These are phyloP conservation scores for Penicillium sp. DNA, from an alignment of 2,329 filamentous ascomycete genomes.

Conservation along the genomic window DNA sequence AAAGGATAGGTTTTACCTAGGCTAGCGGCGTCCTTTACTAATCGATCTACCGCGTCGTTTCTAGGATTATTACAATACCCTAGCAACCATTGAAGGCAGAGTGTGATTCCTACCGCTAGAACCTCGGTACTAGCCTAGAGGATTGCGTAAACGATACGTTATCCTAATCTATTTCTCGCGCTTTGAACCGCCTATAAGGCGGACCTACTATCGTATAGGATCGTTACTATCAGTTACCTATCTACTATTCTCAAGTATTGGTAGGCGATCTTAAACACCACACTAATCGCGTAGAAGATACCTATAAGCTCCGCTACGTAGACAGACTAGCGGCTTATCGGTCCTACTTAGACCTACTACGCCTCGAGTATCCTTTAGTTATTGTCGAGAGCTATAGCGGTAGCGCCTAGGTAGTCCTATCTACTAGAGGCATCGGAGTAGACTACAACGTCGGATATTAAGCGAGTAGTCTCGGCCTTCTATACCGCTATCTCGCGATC, in stretches of 20 bases:
- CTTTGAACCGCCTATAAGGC: conserved; percentile 18
- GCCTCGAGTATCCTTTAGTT: not conserved
- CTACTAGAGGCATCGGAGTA: no score
- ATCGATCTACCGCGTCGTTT: not conserved
- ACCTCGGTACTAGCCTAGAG: not conserved
- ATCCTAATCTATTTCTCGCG: conserved; percentile 17
- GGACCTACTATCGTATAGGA: conserved; percentile 16
- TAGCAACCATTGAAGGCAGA: not conserved
- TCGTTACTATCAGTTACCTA: not conserved
- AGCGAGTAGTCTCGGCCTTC: no score
- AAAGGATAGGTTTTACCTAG: not conserved
- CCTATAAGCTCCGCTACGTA: not conserved
- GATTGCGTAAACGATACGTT: conserved; percentile 21
- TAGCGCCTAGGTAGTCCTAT: no score
- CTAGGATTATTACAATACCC: not conserved
- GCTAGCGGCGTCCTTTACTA: not conserved
- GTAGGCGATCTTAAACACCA: not conserved
- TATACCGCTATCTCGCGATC: no score
- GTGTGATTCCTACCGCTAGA: no score
- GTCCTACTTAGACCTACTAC: not conserved
- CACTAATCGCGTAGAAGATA: not conserved
- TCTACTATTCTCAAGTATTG: not conserved
- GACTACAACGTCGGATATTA: no score
- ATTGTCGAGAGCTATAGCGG: not conserved
- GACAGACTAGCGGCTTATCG: not conserved